Conservation (phyloP, 768 basidiomycete genomes). For the Dioszegia hungarica region DNA sequence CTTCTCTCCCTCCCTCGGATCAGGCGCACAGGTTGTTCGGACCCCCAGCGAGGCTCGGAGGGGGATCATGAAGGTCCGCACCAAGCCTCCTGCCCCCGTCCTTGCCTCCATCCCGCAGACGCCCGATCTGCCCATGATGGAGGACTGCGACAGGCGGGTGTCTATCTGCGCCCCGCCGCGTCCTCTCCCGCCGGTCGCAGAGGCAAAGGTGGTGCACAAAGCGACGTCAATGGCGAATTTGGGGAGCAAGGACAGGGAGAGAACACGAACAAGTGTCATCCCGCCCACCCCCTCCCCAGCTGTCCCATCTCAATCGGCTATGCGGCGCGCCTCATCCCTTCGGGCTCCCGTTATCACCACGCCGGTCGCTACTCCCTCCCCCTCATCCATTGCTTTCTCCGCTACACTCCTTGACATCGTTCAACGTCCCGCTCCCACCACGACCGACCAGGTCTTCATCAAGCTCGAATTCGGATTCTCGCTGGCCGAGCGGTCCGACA, state of each 20-base stretch:
- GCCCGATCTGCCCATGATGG: constrained; percentile 4
- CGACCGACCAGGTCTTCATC: constrained; percentile 2
- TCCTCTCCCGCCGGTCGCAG: background rate
- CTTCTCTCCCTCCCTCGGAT: background rate
- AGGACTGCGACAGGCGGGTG: constrained; percentile 3
- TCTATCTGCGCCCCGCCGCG: background rate
- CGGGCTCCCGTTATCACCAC: background rate
- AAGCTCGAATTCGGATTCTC: constrained; percentile 33
- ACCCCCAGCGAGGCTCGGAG: constrained; percentile 19
- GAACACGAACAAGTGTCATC: background rate
- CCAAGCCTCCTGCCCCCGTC: background rate
- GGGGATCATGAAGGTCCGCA: constrained; percentile 11
- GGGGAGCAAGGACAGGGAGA: background rate
- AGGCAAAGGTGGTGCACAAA: background rate
- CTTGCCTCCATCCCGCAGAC: background rate
- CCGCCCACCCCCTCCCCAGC: background rate
- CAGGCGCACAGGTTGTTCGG: constrained; percentile 17
- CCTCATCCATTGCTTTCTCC: constrained; percentile 9
- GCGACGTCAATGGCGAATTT: background rate
- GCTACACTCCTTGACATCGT: constrained; percentile 15
- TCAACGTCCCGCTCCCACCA: constrained; percentile 2
- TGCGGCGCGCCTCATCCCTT: background rate
- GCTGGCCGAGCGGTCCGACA: constrained; percentile 17
- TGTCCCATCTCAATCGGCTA: too few relatives aligned
- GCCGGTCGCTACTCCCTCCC: background rate